Conservation (phyloP, 1,139 yeast species). For the Arxiozyma bovina region DNA sequence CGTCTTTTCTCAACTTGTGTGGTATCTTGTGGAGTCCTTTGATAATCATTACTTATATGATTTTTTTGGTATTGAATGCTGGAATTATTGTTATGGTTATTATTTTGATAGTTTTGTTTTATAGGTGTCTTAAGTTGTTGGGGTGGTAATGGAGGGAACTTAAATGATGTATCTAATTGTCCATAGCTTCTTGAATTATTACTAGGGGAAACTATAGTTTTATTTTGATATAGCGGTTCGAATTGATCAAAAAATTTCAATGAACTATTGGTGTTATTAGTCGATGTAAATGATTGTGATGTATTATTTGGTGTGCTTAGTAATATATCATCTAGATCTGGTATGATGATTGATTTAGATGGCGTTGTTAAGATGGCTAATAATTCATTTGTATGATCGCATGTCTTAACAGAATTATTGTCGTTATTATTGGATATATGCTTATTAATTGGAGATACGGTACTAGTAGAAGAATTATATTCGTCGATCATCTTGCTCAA, state of each 20-base stretch:
- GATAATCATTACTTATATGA: constrained; percentile 11
- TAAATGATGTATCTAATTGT: constrained; percentile 15
- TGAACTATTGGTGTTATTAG: constrained; percentile 14
- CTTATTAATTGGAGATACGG: neutral
- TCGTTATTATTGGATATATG: neutral
- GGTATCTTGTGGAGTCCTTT: constrained; percentile 13
- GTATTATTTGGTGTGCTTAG: constrained; percentile 14
- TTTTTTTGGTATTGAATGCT: neutral
- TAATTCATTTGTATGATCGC: constrained; percentile 7
- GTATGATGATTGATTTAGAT: constrained; percentile 23
- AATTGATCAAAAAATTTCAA: constrained; percentile 23
- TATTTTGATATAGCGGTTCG: constrained; percentile 6
- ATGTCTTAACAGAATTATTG: neutral
- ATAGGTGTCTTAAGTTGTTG: neutral
- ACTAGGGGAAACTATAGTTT: neutral
- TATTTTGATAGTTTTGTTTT: neutral
- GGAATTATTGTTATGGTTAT: neutral
- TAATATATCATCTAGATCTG: constrained; percentile 17
- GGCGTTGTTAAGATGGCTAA: constrained; percentile 25
- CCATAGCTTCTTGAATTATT: neutral
- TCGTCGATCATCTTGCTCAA: neutral
- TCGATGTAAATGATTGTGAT: neutral
- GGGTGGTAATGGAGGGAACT: constrained; percentile 14
- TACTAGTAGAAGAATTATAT: neutral
- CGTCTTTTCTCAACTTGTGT: constrained; percentile 19